Evolutionary conservation across 139 green algal species (phyloP).

Genomic region (Micromonas pusilla): DNA sequence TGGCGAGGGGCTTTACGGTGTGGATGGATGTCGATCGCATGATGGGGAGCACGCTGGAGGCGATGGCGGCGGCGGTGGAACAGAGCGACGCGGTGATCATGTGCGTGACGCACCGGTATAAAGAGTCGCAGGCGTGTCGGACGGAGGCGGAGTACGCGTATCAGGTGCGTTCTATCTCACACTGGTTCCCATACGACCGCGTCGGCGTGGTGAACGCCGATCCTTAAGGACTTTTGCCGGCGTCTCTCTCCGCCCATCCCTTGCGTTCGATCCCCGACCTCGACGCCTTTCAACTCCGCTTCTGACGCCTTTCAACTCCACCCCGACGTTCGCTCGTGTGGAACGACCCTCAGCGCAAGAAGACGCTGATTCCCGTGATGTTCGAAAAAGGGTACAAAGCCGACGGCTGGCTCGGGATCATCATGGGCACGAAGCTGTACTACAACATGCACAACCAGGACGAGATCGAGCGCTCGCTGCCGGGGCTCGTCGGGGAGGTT

Average conservation of each 20-base stretch:
- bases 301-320: too few species aligned
- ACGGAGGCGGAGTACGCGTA: constrained; percentile 53
- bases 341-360: too few species aligned
- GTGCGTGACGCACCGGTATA: constrained; percentile 49
- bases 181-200: too few species aligned
- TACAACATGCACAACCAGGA: constrained; percentile 43
- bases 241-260: too few species aligned
- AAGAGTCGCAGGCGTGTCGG: constrained; percentile 49
- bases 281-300: too few species aligned
- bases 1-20: constrained; percentile 38
- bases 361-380: constrained; percentile 45
- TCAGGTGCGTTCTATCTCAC: too few species aligned
- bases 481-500: constrained; percentile 41
- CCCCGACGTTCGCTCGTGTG: too few species aligned
- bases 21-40: constrained; percentile 51
- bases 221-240: too few species aligned
- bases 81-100: constrained; percentile 43
- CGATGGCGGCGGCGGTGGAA: constrained; percentile 50
- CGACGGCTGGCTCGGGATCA: constrained; percentile 46
- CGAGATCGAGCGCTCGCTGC: constrained; percentile 34
- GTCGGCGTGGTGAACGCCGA: too few species aligned
- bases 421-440: constrained; percentile 52
- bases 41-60: constrained; percentile 45
- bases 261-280: too few species aligned
- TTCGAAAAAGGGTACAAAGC: constrained; percentile 48